These are phyloP conservation scores for Alternaria viburni DNA, from an alignment of 2,329 filamentous ascomycete genomes.

Conservation along the genomic window DNA sequence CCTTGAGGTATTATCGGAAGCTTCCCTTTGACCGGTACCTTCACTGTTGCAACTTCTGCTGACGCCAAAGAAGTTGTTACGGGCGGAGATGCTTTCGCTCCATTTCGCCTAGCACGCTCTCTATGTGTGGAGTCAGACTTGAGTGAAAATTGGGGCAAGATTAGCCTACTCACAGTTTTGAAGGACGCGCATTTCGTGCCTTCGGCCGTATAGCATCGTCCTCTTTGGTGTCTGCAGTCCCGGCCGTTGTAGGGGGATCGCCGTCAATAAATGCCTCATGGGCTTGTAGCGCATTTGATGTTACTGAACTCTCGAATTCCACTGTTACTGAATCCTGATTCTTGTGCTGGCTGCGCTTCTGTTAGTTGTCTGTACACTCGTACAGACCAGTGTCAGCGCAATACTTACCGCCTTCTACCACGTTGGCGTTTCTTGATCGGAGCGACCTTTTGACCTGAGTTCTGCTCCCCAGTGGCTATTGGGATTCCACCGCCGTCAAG, in stretches of 20 bases:
- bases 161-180: not conserved
- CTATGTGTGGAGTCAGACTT: not conserved
- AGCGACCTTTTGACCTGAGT: not conserved
- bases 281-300: not conserved
- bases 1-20: not conserved
- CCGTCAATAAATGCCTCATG: not conserved
- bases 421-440: not conserved
- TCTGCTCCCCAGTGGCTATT: not conserved
- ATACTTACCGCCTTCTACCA: not conserved
- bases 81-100: not conserved
- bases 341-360: not conserved
- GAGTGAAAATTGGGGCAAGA: not conserved
- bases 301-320: not conserved
- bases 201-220: not conserved
- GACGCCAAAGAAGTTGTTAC: not conserved
- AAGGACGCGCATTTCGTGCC: not conserved
- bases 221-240: not conserved
- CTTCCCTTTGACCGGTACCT: not conserved
- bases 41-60: not conserved
- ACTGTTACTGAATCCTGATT: not conserved
- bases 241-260: not conserved
- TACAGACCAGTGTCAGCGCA: not conserved
- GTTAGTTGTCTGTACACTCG: not conserved
- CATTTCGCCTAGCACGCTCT: not conserved
- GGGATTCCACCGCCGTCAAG: not conserved